Evolutionary conservation across 768 basidiomycete species (phyloP), one percentile per base, ranked within the genome.

Genomic region (Pulveroboletus ravenelii): DNA sequence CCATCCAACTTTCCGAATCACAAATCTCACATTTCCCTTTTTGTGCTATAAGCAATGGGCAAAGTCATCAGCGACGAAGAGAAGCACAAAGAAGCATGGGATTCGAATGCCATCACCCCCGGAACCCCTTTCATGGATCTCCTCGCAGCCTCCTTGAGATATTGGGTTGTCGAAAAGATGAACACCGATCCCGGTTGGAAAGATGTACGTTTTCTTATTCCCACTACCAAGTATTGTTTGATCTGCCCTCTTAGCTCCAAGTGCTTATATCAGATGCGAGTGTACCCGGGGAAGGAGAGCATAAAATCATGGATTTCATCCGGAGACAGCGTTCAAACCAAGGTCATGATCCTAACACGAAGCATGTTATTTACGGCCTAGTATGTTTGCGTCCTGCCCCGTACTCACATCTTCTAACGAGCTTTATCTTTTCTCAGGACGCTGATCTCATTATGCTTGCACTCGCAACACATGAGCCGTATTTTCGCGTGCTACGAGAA

Each of bases 301-400:
- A 99, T 70, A 99, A 99, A 74, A 97, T 99, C 56, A 97, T 99
- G 93, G 96, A 98, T 66, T 98, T 81, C 67, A 95, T 99, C 56
- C 78, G 96, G 48, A 78, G 94, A 31, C 94, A 96, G 61, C 80
- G 96, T 45, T 76, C 79, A 45, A 89, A 94, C 62, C 79, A 80
- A 20, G 87, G 84, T n/a, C 86, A 98, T 70, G 86, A 99, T 67
- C 86, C 95, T 17, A 98, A 99, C 64, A 97, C 93, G 3, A 77
- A 78, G 31, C 96, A 99, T 65, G 95, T 98, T 48, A 98, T 99
- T 55, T 99, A 98, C 72, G 96, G 96, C 58, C 72, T 99, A 66
- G 93, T 94, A 62, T 52, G 86, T 66, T 32, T 45, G 15, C 13
- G 6, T 35, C 34, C 6, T 31, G 5, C 38, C 47, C 15, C n/a